Conservation (phyloP, 768 basidiomycete species). For the Leccinum broughii region DNA sequence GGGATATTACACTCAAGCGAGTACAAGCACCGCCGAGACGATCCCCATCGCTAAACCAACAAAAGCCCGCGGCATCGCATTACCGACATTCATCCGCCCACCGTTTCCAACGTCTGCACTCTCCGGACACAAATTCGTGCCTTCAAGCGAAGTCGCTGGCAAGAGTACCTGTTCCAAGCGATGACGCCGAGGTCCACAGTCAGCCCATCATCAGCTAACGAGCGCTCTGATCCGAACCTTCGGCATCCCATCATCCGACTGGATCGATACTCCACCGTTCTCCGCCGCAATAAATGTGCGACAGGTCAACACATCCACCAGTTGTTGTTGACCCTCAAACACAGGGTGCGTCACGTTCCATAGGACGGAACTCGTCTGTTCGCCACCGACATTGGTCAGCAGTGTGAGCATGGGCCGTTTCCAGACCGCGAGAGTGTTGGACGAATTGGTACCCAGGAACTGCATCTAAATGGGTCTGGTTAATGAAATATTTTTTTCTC, state of each 20-base stretch:
- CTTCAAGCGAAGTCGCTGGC: conserved; percentile 30
- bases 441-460: conserved; percentile 42
- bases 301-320: conserved; percentile 59
- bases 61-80: conserved; percentile 10
- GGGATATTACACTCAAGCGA: conserved; percentile 10
- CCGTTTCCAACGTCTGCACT: conserved; percentile 8
- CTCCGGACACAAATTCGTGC: conserved; percentile 22
- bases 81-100: not conserved
- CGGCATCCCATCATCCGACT: conserved; percentile 46
- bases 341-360: conserved; percentile 47
- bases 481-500: not conserved
- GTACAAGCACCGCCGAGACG: conserved; percentile 5
- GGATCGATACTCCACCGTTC: conserved; percentile 43
- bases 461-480: conserved; percentile 38
- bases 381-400: conserved; percentile 53
- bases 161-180: conserved; percentile 34
- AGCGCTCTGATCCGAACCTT: conserved; percentile 30
- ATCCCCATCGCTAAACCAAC: conserved; percentile 2
- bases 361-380: conserved; percentile 30
- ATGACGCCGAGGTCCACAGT: not conserved
- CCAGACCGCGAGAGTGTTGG: conserved; percentile 46
- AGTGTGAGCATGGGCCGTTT: conserved; percentile 59
- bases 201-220: not conserved
- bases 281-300: conserved; percentile 35
- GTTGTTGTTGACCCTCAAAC: conserved; percentile 40